Conservation (phyloP, 2,329 filamentous ascomycete genomes). For the Leptographium wingfieldii region DNA sequence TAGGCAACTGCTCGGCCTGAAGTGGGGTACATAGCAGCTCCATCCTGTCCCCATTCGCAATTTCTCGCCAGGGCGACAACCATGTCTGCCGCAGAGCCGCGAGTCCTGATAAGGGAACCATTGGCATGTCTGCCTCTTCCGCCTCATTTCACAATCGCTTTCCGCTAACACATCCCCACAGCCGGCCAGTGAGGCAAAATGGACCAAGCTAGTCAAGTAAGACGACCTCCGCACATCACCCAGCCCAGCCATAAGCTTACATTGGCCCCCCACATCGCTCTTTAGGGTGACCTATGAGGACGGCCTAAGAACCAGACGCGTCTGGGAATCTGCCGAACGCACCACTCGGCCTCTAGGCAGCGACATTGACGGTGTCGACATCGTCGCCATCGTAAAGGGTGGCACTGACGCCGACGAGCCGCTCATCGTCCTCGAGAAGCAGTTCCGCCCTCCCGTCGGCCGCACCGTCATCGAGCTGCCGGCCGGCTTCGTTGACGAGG, state of each 20-base stretch:
- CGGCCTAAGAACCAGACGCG: constrained; percentile 42
- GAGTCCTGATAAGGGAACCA: neutral
- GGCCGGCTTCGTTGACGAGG: constrained; percentile 49
- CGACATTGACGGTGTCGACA: constrained; percentile 60
- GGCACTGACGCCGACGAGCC: constrained; percentile 21
- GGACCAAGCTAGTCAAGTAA: constrained; percentile 48
- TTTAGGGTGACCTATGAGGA: constrained; percentile 49
- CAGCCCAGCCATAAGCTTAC: neutral
- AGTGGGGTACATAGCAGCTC: too few relatives aligned
- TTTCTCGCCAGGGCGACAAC: neutral
- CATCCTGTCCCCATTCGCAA: too few relatives aligned
- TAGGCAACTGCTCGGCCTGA: neutral
- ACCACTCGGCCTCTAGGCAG: constrained; percentile 41
- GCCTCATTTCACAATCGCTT: neutral
- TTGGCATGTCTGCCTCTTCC: neutral
- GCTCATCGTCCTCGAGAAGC: constrained; percentile 49
- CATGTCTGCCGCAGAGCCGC: neutral
- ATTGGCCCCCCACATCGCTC: neutral
- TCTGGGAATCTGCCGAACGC: constrained; percentile 65
- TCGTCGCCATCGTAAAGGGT: constrained; percentile 52
- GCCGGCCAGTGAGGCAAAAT: constrained; percentile 40
- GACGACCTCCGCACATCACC: constrained; percentile 6
- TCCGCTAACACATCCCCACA: constrained; percentile 14
- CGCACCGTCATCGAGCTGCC: constrained; percentile 50
- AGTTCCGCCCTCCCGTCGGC: constrained; percentile 51